Evolutionary conservation across 371 early-diverging fungal genomes (phyloP).

Genomic region (Mucor saturninus): DNA sequence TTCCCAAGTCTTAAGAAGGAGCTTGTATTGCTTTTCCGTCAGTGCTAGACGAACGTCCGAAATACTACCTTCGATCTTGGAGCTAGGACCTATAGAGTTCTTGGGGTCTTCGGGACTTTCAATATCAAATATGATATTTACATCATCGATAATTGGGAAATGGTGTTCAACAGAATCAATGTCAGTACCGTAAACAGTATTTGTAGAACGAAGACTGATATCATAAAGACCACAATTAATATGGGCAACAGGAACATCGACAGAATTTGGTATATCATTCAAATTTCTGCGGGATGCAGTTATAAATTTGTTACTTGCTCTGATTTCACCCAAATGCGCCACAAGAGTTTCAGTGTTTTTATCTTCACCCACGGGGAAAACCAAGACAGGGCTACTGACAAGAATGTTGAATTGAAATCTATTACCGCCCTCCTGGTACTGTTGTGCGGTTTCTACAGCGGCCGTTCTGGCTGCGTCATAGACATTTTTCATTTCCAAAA

Average conservation of each 20-base stretch:
- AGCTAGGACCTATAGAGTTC: slow-evolving; percentile 43
- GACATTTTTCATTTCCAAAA: slow-evolving; percentile 87
- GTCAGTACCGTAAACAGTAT: slow-evolving; percentile 32
- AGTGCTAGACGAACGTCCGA: slow-evolving; percentile 81
- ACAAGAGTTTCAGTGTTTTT: slow-evolving; percentile 58
- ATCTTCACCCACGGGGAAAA: slow-evolving; percentile 72
- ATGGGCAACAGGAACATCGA: slow-evolving; percentile 51
- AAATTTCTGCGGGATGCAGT: slow-evolving; percentile 34
- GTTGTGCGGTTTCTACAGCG: slow-evolving; percentile 80
- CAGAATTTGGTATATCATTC: slow-evolving; percentile 20
- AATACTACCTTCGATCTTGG: slow-evolving; percentile 68
- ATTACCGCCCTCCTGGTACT: slow-evolving; percentile 57
- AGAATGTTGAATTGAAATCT: slow-evolving; percentile 81
- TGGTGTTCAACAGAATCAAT: slow-evolving; percentile 33
- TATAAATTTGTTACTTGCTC: slow-evolving; percentile 76
- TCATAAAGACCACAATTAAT: slow-evolving; percentile 73
- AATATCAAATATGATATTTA: slow-evolving; percentile 75
- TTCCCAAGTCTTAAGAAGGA: slow-evolving; percentile 68
- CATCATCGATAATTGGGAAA: slow-evolving; percentile 83
- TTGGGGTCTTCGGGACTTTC: slow-evolving; percentile 38
- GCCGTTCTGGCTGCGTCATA: slow-evolving; percentile 88
- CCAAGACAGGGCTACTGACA: slow-evolving; percentile 90
- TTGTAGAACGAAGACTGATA: slow-evolving; percentile 69
- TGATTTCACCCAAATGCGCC: slow-evolving; percentile 88
- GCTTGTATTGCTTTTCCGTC: slow-evolving; percentile 81